Evolutionary conservation across 2,329 filamentous ascomycete species (phyloP).

Genomic region (Bipolaris oryzae): DNA sequence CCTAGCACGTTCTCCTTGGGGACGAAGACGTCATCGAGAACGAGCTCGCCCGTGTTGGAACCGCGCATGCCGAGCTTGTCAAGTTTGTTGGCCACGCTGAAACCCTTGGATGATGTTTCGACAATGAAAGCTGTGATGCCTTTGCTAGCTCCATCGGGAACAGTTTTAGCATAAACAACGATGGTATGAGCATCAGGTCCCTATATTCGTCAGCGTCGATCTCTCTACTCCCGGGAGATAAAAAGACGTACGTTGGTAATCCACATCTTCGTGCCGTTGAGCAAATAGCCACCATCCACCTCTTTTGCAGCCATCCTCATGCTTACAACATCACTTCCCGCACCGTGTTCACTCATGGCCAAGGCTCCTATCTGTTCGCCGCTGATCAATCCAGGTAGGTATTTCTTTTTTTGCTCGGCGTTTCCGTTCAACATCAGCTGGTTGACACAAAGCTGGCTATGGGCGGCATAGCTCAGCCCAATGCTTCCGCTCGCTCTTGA

Average conservation of each 20-base stretch:
- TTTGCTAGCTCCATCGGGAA: constrained; percentile 78
- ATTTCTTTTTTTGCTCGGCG: constrained; percentile 76
- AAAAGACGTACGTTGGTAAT: constrained; percentile 81
- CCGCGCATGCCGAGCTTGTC: constrained; percentile 99
- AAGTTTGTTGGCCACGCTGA: constrained; percentile 85
- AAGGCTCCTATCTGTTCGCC: constrained; percentile 84
- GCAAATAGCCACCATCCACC: constrained; percentile 81
- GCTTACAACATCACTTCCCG: constrained; percentile 91
- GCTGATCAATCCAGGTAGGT: constrained; percentile 79
- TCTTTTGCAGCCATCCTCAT: constrained; percentile 87
- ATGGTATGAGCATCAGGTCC: constrained; percentile 90
- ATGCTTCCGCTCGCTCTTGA: constrained; percentile 85
- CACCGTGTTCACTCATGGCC: constrained; percentile 92
- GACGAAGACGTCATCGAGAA: constrained; percentile 91
- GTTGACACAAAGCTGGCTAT: constrained; percentile 95
- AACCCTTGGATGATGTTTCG: constrained; percentile 71
- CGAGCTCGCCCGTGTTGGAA: constrained; percentile 91
- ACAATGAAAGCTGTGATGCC: constrained; percentile 96
- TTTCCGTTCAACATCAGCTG: constrained; percentile 91
- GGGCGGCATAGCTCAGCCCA: constrained; percentile 90
- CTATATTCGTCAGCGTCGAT: constrained; percentile 25
- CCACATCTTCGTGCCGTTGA: constrained; percentile 98
- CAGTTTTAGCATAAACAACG: constrained; percentile 96
- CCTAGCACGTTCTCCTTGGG: constrained; percentile 83
- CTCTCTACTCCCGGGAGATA: not conserved